Evolutionary conservation across 2,329 filamentous ascomycete species (phyloP).

Genomic region (Colletotrichum magnum): DNA sequence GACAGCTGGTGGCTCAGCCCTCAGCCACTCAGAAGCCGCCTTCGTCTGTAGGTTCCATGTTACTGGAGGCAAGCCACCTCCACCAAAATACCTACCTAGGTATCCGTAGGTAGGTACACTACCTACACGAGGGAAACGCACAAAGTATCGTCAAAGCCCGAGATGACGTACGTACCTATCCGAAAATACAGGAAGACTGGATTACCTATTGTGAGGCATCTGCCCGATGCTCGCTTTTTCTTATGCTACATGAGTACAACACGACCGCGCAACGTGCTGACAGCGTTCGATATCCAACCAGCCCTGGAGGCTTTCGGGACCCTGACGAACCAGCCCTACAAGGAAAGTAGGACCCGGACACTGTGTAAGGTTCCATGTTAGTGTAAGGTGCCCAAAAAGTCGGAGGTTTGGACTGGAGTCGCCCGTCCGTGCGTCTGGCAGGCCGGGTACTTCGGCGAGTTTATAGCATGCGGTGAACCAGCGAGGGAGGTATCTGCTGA

Average conservation of each 20-base stretch:
- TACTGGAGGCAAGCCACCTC: slow-evolving; percentile 21
- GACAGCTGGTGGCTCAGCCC: slow-evolving; percentile 38
- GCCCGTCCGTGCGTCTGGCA: slow-evolving; percentile 3
- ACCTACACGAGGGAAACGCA: slow-evolving; percentile 22
- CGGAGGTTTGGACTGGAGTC: slow-evolving; percentile 10
- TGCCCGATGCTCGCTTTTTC: neutral
- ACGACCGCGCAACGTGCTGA: neutral
- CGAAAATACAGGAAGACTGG: too few species aligned
- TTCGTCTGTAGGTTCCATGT: too few species aligned
- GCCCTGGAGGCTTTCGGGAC: neutral
- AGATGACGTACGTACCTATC: slow-evolving; percentile 21
- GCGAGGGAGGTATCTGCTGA: too few species aligned
- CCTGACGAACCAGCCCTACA: slow-evolving; percentile 28
- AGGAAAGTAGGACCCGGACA: too few species aligned
- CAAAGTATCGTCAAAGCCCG: slow-evolving; percentile 19
- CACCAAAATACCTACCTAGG: neutral
- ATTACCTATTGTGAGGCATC: neutral
- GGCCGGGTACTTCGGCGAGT: neutral
- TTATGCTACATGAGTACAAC: neutral
- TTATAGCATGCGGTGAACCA: too few species aligned
- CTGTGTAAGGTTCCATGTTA: too few species aligned
- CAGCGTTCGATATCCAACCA: neutral
- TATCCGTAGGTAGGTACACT: too few species aligned
- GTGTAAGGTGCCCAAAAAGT: slow-evolving; percentile 6
- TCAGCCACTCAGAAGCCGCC: slow-evolving; percentile 24